A percentile compares a stretch with the other conserved stretches of the same genome.
These are phyloP conservation scores for Fusarium guadeloupense DNA, from an alignment of 2,329 filamentous ascomycete species.

Conservation along the genomic window DNA sequence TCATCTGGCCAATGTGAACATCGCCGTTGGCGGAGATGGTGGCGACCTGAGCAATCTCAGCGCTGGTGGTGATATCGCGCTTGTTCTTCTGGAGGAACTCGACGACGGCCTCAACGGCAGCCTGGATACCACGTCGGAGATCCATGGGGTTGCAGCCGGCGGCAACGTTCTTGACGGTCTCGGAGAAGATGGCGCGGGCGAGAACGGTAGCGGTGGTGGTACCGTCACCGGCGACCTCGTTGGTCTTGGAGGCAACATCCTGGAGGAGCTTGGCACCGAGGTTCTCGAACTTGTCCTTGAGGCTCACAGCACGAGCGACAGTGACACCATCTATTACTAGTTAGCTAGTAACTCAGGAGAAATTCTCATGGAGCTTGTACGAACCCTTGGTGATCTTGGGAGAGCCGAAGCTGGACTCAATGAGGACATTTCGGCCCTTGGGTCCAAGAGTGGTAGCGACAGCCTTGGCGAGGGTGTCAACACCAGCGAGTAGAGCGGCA, in stretches of 20 bases:
- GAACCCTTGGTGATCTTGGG: slow-evolving; percentile 99
- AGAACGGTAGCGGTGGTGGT: slow-evolving; percentile 98
- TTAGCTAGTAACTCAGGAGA: slow-evolving; percentile 23
- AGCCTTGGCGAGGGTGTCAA: slow-evolving; percentile 95
- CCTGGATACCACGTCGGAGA: slow-evolving; percentile 94
- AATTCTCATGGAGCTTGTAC: slow-evolving; percentile 35
- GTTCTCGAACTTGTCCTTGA: slow-evolving; percentile 99
- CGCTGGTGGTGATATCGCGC: slow-evolving; percentile 96
- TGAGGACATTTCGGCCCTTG: slow-evolving; percentile 98
- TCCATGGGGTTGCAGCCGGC: slow-evolving; percentile 99
- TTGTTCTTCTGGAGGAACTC: slow-evolving; percentile 95
- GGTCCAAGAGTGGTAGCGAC: slow-evolving; percentile 96
- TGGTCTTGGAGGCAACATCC: slow-evolving; percentile 99
- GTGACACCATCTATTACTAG: slow-evolving; percentile 78
- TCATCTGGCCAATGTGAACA: slow-evolving; percentile 91
- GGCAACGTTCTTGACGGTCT: slow-evolving; percentile 99
- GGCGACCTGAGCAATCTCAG: slow-evolving; percentile 96
- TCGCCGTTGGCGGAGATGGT: slow-evolving; percentile 99
- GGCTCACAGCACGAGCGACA: slow-evolving; percentile 86
- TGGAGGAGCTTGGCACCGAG: slow-evolving; percentile 95
- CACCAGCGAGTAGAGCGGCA: slow-evolving; percentile 87
- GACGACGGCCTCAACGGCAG: slow-evolving; percentile 93
- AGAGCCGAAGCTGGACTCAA: slow-evolving; percentile 97
- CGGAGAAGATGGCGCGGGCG: slow-evolving; percentile 97
- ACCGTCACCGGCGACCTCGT: slow-evolving; percentile 98